phyloP scores from a whole-genome alignment of 768 basidiomycete genomes.

The Amanita inopinata region DNA sequence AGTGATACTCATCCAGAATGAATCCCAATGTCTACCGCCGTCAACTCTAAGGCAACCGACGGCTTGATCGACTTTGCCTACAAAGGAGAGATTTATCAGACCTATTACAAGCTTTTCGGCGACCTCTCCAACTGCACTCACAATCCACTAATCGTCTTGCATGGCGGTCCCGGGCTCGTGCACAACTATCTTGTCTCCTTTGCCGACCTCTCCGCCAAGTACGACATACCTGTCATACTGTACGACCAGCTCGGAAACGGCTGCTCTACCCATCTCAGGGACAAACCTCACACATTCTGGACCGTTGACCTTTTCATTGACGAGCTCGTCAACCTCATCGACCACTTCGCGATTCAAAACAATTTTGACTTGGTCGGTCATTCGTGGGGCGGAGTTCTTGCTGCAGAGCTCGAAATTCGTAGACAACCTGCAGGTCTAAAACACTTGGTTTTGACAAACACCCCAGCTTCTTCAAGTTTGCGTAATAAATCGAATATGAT shows the following conservation, averaged over 20 bases:
- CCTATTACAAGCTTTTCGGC: constrained; percentile 37
- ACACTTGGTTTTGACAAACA: constrained; percentile 19
- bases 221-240: constrained; percentile 35
- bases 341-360: constrained; percentile 27
- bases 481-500: constrained; percentile 16
- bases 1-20: no score
- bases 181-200: constrained; percentile 36
- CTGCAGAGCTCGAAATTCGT: constrained; percentile 24
- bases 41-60: no score
- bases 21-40: no score
- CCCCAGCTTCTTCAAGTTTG: constrained; percentile 16
- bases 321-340: constrained; percentile 41
- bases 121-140: constrained; percentile 15
- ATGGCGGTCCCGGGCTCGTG: constrained; percentile 40
- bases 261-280: constrained; percentile 38
- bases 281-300: constrained; percentile 39
- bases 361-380: constrained; percentile 40
- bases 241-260: constrained; percentile 51
- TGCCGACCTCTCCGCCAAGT: constrained; percentile 24
- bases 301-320: constrained; percentile 40
- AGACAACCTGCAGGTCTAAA: constrained; percentile 26
- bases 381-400: constrained; percentile 47
- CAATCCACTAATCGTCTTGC: constrained; percentile 33
- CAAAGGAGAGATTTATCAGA: constrained; percentile 19
- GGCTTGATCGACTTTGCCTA: constrained; percentile 14